These are phyloP conservation scores for Gymnopilus junonius DNA, from an alignment of 768 basidiomycete species.

Conservation along the genomic window DNA sequence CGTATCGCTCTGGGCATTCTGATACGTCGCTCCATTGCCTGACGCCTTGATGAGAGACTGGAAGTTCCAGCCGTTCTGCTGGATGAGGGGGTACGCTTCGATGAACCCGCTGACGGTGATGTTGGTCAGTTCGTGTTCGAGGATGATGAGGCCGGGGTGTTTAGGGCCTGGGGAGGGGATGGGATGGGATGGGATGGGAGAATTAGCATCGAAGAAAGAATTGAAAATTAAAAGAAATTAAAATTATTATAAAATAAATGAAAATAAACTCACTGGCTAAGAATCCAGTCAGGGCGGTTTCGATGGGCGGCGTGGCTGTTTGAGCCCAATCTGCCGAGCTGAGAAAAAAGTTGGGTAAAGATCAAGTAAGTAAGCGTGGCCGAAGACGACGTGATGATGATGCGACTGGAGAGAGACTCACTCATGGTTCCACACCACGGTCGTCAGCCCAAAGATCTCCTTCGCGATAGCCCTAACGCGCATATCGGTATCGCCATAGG, in stretches of 20 bases:
- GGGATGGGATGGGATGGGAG: not conserved
- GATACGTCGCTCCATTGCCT: not conserved
- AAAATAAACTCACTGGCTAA: not conserved
- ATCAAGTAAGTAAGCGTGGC: no score
- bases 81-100: not conserved
- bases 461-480: conserved; percentile 82
- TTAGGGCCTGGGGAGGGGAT: not conserved
- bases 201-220: not conserved
- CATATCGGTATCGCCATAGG: conserved; percentile 83
- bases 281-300: not conserved
- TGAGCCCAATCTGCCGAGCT: not conserved
- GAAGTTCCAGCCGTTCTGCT: conserved; percentile 3
- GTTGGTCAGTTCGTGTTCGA: not conserved
- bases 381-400: no score
- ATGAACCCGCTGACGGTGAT: not conserved
- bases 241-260: no score
- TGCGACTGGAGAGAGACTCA: conserved; percentile 36
- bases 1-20: not conserved
- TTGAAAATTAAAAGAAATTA: not conserved
- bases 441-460: conserved; percentile 73
- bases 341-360: no score
- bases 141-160: not conserved
- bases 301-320: not conserved
- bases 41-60: not conserved
- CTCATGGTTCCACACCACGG: conserved; percentile 92